Evolutionary conservation across 768 basidiomycete species (phyloP), one percentile per base, ranked within the genome.

Genomic region (Chalciporus sphaerocephalus): DNA sequence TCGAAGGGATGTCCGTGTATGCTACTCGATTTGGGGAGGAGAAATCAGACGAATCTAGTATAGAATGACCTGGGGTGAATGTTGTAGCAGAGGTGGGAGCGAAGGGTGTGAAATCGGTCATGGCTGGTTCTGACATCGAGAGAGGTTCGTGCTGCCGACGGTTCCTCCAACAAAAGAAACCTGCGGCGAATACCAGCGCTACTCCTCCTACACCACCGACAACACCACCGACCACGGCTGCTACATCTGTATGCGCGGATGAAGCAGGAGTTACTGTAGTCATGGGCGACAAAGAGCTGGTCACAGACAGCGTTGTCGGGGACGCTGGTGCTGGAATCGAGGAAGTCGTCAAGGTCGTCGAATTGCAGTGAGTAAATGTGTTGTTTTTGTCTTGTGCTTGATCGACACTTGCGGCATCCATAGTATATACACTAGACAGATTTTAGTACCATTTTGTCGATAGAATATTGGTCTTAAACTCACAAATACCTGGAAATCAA

Each of bases 331-430:
- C 30, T 15, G 38, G 23, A 17, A 25, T 25, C 12, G 16, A 40
- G 4, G 39, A 28, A 24, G 25, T 40, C 3, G 39, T 28, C 17
- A 20, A 38, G 7, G 23, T 42, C 9, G 46, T 47, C 10, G 39
- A 36, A n/a, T 49, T 47, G 41, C 64, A 66, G 37, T 60, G 55
- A 12, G 59, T 61, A 42, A 62, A 66, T 1, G 61, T 61, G 38
- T 66, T 60, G 54, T 60, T 57, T 16, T 51, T 51, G 23, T 52
- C 47, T 18, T 39, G 44, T 2, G 42, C 42, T n/a, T 64, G 55
- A 21, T 58, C 51, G 11, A 30, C 17, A 9, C 43, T 42, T 3
- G 52, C 55, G 6, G 44, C 45, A 16, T 60, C 51, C 36, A 44
- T 51, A 4, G 62, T 57, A 18, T 40, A 62, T 2, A 47, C 45